A percentile compares a stretch with the other conserved stretches of the same genome.
These are phyloP conservation scores for Cryphonectria carpinicola DNA, from an alignment of 2,329 filamentous ascomycete genomes.

Conservation along the genomic window DNA sequence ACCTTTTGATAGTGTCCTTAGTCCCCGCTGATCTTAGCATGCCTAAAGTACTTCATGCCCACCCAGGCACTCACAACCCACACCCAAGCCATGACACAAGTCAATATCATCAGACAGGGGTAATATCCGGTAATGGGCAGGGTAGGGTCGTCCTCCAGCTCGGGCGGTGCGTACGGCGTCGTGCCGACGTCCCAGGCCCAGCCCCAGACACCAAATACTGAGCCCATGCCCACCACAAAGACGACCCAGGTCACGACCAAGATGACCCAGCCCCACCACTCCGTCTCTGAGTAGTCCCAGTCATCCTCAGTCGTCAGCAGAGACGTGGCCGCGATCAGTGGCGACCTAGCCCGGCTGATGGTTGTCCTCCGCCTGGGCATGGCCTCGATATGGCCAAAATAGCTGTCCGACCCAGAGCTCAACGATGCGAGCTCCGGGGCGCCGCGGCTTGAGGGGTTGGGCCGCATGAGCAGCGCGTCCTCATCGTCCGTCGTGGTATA, in stretches of 20 bases:
- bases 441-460: conserved; percentile 48
- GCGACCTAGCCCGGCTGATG: conserved; percentile 61
- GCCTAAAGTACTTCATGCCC: conserved; percentile 98
- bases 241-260: conserved; percentile 90
- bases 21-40: conserved; percentile 82
- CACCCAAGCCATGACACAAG: conserved; percentile 96
- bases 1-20: conserved; percentile 38
- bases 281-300: conserved; percentile 93
- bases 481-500: conserved; percentile 86
- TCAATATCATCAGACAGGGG: conserved; percentile 89
- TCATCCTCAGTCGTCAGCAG: conserved; percentile 56
- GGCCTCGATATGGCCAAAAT: conserved; percentile 54
- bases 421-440: conserved; percentile 45
- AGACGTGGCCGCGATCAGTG: conserved; percentile 55
- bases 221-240: conserved; percentile 96
- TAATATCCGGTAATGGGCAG: conserved; percentile 97
- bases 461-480: conserved; percentile 69
- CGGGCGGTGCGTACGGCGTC: conserved; percentile 92
- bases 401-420: conserved; percentile 66
- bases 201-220: conserved; percentile 91
- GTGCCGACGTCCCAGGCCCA: conserved; percentile 99
- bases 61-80: conserved; percentile 98
- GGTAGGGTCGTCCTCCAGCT: conserved; percentile 92
- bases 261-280: conserved; percentile 98
- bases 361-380: conserved; percentile 50